Conservation (phyloP, 805 yeast species). For the Zygosaccharomyces bisporus region DNA sequence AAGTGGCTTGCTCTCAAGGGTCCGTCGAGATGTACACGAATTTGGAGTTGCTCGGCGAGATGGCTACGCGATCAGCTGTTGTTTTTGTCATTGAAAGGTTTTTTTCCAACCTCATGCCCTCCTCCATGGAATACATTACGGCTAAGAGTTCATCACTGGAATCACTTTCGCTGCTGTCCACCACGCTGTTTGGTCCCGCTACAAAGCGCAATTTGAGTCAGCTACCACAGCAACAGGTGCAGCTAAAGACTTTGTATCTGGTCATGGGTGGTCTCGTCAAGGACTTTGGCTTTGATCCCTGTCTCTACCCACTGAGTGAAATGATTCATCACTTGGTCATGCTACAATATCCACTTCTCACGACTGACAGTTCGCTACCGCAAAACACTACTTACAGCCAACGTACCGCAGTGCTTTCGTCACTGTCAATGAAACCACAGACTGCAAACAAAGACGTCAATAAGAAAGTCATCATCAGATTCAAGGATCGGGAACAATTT, state of each 20-base stretch:
- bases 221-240: conserved; percentile 43
- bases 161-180: conserved; percentile 33
- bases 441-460: conserved; percentile 36
- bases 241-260: conserved; percentile 50
- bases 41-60: conserved; percentile 54
- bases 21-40: conserved; percentile 38
- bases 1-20: conserved; percentile 35
- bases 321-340: conserved; percentile 58
- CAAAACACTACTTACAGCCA: conserved; percentile 9
- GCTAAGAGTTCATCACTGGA: conserved; percentile 43
- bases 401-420: conserved; percentile 23
- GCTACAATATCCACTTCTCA: conserved; percentile 57
- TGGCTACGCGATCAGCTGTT: conserved; percentile 51
- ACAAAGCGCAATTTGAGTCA: conserved; percentile 34
- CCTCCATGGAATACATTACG: conserved; percentile 51
- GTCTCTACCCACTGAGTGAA: conserved; percentile 64
- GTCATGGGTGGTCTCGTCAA: conserved; percentile 66
- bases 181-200: conserved; percentile 25
- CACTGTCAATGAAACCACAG: conserved; percentile 37
- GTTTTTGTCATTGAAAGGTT: conserved; percentile 62
- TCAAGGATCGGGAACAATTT: conserved; percentile 51
- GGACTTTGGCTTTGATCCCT: conserved; percentile 75
- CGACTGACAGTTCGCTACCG: conserved; percentile 21
- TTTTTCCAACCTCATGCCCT: conserved; percentile 49
- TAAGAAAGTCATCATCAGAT: conserved; percentile 46